Conservation (phyloP, 768 basidiomycete species). For the Lentinula boryana region DNA sequence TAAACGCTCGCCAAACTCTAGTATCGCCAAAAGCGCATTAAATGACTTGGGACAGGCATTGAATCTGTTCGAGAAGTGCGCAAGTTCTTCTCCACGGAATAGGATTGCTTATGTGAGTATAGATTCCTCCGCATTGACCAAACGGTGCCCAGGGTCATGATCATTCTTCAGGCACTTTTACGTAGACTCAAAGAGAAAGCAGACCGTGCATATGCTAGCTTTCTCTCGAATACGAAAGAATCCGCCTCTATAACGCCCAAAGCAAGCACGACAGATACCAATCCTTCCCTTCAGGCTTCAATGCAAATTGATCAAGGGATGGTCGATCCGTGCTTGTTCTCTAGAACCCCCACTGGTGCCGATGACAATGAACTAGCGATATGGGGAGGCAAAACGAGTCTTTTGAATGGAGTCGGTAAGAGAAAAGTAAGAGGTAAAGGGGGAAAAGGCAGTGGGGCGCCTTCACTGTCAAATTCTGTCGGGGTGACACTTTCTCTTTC, state of each 20-base stretch:
- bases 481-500: not conserved
- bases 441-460: not conserved
- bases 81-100: constrained; percentile 38
- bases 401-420: constrained; percentile 23
- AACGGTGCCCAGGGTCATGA: not conserved
- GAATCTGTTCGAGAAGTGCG: constrained; percentile 38
- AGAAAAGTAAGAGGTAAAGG: constrained; percentile 17
- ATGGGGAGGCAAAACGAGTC: constrained; percentile 46
- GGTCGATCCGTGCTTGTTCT: not conserved
- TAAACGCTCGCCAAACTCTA: constrained; percentile 46
- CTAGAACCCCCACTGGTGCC: constrained; percentile 16
- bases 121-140: not conserved
- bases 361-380: constrained; percentile 45
- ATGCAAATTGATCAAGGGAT: not conserved
- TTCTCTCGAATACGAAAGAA: constrained; percentile 11
- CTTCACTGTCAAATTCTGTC: not conserved
- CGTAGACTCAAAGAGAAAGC: constrained; percentile 41
- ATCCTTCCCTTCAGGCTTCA: not conserved
- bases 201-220: constrained; percentile 25
- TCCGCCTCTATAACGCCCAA: constrained; percentile 4
- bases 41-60: constrained; percentile 41
- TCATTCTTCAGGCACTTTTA: constrained; percentile 31
- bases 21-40: constrained; percentile 43
- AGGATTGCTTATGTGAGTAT: constrained; percentile 35
- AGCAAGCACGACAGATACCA: not conserved